phyloP scores from a whole-genome alignment of 2,329 filamentous ascomycete genomes.

The Fusarium devonianum region DNA sequence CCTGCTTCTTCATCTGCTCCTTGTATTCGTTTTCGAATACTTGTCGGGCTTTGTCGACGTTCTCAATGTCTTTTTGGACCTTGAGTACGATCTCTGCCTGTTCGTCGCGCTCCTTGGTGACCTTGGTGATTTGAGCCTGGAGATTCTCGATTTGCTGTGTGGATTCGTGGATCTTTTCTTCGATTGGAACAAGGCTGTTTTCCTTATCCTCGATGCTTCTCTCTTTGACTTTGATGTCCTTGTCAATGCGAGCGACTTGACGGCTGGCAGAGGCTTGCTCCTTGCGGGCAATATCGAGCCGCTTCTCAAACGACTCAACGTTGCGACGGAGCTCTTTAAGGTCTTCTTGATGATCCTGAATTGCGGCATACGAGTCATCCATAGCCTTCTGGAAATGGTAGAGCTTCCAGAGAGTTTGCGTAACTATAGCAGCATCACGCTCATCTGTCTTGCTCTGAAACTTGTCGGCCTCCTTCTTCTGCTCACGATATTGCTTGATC shows the following conservation, averaged over 20 bases:
- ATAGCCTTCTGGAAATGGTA: slow-evolving; percentile 95
- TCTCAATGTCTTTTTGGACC: slow-evolving; percentile 79
- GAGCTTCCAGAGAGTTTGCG: slow-evolving; percentile 94
- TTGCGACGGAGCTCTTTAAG: slow-evolving; percentile 90
- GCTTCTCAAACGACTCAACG: slow-evolving; percentile 82
- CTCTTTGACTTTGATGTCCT: slow-evolving; percentile 83
- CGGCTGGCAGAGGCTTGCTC: slow-evolving; percentile 81
- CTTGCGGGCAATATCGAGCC: slow-evolving; percentile 80
- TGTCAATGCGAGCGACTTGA: slow-evolving; percentile 82
- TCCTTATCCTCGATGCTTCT: slow-evolving; percentile 86
- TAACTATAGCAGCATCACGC: slow-evolving; percentile 88
- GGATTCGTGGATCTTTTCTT: slow-evolving; percentile 88
- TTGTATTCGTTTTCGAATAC: slow-evolving; percentile 89
- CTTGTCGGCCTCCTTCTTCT: slow-evolving; percentile 93
- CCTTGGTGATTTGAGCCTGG: slow-evolving; percentile 71
- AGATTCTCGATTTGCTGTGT: slow-evolving; percentile 73
- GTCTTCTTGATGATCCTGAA: slow-evolving; percentile 92
- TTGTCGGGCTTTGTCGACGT: slow-evolving; percentile 87
- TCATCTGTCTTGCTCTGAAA: slow-evolving; percentile 92
- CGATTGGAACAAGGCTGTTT: slow-evolving; percentile 84
- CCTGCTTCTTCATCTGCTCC: slow-evolving; percentile 84
- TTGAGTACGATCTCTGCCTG: slow-evolving; percentile 74
- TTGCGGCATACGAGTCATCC: slow-evolving; percentile 88
- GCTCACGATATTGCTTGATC: slow-evolving; percentile 96
- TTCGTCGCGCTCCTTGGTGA: slow-evolving; percentile 77